These are phyloP conservation scores for Cercospora janseana DNA, from an alignment of 2,329 filamentous ascomycete genomes.

Conservation along the genomic window DNA sequence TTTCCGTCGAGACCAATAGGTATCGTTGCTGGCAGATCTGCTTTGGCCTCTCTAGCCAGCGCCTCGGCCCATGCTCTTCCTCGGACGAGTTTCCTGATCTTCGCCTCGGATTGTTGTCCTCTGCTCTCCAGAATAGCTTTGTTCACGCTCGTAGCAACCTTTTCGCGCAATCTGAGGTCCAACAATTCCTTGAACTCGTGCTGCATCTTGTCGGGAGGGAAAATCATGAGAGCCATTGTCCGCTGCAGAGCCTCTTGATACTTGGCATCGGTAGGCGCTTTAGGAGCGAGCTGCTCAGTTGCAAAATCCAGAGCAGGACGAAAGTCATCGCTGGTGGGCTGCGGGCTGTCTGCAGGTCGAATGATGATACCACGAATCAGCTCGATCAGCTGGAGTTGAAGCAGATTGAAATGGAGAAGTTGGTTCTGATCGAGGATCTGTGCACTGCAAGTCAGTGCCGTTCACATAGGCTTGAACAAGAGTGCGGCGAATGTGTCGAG, in stretches of 20 bases:
- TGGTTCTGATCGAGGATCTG: constrained; percentile 86
- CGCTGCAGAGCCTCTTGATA: constrained; percentile 86
- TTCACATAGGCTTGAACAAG: background rate
- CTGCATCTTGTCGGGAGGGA: constrained; percentile 75
- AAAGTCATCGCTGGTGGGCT: constrained; percentile 66
- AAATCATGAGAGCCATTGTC: constrained; percentile 90
- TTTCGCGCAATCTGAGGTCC: constrained; percentile 72
- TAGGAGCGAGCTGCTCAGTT: constrained; percentile 78
- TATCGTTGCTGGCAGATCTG: constrained; percentile 43
- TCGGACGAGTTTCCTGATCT: constrained; percentile 76
- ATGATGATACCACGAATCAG: constrained; percentile 70
- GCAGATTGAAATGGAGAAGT: constrained; percentile 80
- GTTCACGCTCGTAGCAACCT: constrained; percentile 87
- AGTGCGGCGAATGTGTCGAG: constrained; percentile 27
- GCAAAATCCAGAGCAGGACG: constrained; percentile 81
- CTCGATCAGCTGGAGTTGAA: constrained; percentile 90
- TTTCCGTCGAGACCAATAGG: constrained; percentile 43
- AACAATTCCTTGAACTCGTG: constrained; percentile 73
- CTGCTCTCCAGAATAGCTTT: constrained; percentile 77
- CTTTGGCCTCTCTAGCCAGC: constrained; percentile 50
- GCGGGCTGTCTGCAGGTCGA: constrained; percentile 44
- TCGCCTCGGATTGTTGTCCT: constrained; percentile 71
- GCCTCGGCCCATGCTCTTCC: constrained; percentile 83
- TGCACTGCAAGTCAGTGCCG: constrained; percentile 17
- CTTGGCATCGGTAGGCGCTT: constrained; percentile 74